Evolutionary conservation across 2,329 filamentous ascomycete genomes (phyloP), one percentile per base, ranked within the genome.

Genomic region (Colletotrichum aenigma): DNA sequence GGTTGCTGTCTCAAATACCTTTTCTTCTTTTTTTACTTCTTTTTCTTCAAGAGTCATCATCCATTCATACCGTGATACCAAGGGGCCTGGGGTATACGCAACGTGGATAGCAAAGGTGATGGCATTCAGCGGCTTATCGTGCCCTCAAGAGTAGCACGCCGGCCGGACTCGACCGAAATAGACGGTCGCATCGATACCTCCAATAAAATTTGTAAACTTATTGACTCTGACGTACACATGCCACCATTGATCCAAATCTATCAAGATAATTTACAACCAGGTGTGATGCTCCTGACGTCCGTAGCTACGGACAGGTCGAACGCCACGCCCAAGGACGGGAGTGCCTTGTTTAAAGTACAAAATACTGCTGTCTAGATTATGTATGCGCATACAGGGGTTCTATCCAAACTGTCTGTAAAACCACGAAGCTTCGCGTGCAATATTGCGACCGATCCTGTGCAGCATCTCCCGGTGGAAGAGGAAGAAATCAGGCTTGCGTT

Each of bases 141-240:
- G 62, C 69, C 38, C n/a, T 30, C 24, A n/a, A 70, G 38, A 64
- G n/a, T 36, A 64, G 52, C 55, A 69, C 21, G 18, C n/a, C n/a
- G 38, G 48, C 36, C 30, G 62, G 30, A 56, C 48, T 26, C 28
- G 62, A 55, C 38, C 43, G 38, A 52, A 52, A 62, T 43, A 72
- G 61, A 68, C 62, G 70, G 62, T 75, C 70, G n/a, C 62, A 73
- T 30, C 43, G 64, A 75, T 73, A 73, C 73, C 73, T 73, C 30
- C 16, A 48, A 66, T 43, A 43, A 64, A 68, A 58, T 8, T 38
- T 70, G 61, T 38, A 56, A 61, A 71, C 24, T 61, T n/a, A 8
- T 28, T n/a, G 36, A 52, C 43, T 21, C 21, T 21, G 43, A 48
- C 43, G 43, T 48, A 66, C 34, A 43, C 15, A 32, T 43, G 36